These are phyloP conservation scores for Tulasnella sp. DNA, from an alignment of 768 basidiomycete genomes.

Conservation along the genomic window DNA sequence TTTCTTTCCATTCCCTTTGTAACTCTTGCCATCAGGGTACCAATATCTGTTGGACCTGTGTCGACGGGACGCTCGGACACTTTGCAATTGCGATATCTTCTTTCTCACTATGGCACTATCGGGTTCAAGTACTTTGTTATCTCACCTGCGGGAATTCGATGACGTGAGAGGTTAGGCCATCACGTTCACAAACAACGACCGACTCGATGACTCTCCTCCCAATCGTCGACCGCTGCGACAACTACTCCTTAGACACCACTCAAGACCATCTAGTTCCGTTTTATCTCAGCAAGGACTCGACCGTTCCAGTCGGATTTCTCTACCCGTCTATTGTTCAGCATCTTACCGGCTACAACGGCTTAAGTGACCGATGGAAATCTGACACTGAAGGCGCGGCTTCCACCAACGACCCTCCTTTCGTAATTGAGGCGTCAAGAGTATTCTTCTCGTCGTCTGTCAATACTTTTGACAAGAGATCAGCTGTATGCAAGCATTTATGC, in stretches of 20 bases:
- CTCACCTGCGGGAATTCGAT: background rate
- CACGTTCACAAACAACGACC: background rate
- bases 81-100: too few relatives aligned
- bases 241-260: slow-evolving; percentile 38
- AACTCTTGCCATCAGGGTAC: too few relatives aligned
- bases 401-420: slow-evolving; percentile 22
- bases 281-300: slow-evolving; percentile 37
- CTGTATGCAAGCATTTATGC: slow-evolving; percentile 52
- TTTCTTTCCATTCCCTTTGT: too few relatives aligned
- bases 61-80: too few relatives aligned
- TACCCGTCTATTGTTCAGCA: slow-evolving; percentile 22
- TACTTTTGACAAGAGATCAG: slow-evolving; percentile 38
- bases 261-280: slow-evolving; percentile 39
- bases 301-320: slow-evolving; percentile 39
- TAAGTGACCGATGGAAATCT: slow-evolving; percentile 40
- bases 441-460: slow-evolving; percentile 4
- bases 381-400: slow-evolving; percentile 19
- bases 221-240: slow-evolving; percentile 53
- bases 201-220: background rate
- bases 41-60: too few relatives aligned
- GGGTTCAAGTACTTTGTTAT: too few relatives aligned
- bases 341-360: slow-evolving; percentile 23
- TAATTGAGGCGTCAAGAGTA: slow-evolving; percentile 18
- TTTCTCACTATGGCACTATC: too few relatives aligned
- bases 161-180: background rate